Percentiles rank a stretch among this genome's conserved stretches.
Conservation (phyloP, 345 rosid species). For the Viola odorata region DNA sequence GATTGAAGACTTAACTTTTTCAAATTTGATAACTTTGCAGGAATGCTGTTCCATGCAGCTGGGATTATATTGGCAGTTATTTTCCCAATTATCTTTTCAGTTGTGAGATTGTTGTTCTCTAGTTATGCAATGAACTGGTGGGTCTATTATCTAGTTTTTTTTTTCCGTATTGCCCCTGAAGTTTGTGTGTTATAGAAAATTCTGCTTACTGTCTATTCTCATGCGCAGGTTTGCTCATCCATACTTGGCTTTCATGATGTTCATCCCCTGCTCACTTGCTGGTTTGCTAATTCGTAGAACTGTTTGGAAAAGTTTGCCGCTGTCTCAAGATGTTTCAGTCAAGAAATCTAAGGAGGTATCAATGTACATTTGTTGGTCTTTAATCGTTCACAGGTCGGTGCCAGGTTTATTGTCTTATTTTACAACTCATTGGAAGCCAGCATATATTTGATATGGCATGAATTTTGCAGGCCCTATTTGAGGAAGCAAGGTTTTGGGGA, state of each 20-base stretch:
- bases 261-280: constrained; percentile 69
- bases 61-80: constrained; percentile 65
- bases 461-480: constrained; percentile 53
- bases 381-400: not conserved
- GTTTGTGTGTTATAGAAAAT: no score
- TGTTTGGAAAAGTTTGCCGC: constrained; percentile 46
- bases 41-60: constrained; percentile 58
- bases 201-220: not conserved
- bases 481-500: constrained; percentile 98
- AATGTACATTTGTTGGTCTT: constrained; percentile 4
- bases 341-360: constrained; percentile 66
- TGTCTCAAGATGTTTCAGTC: constrained; percentile 50
- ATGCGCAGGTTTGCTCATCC: constrained; percentile 91
- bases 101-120: constrained; percentile 64
- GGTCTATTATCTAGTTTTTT: constrained; percentile 15
- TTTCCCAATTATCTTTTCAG: constrained; percentile 60
- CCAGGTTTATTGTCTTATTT: not conserved
- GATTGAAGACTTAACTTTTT: constrained; percentile 15
- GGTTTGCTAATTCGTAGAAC: constrained; percentile 74
- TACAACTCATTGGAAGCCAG: constrained; percentile 3
- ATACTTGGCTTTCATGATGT: constrained; percentile 78
- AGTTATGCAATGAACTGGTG: constrained; percentile 86
- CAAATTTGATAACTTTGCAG: constrained; percentile 36
- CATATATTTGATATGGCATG: constrained; percentile 14
- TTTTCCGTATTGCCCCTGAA: not conserved